Base-by-base conservation (phyloP, 345 rosid genomes). In the Pistacia atlantica region DNA sequence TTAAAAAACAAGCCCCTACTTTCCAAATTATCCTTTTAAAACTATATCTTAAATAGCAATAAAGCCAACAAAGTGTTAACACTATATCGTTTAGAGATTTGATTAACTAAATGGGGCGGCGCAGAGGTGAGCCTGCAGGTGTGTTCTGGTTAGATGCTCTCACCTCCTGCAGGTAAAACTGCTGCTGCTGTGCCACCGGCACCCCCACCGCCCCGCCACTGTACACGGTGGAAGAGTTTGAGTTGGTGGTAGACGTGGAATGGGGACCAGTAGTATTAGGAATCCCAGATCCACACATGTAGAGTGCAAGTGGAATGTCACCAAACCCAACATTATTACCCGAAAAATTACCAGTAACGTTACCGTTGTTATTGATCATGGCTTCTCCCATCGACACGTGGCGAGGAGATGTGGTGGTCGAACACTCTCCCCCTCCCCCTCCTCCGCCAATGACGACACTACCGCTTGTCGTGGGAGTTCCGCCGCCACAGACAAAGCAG, bases 401-500 rank as follows among this genome's bases (percentile, higher is more conserved):
- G 37, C 52, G 78, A 1, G 90, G 86, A 6, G 90, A 86, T 4
- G 78, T 63, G 4, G 87, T 80, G 25, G 84, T 74, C 14, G 85
- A 87, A 67, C 82, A 66, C 17, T 82, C 87, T 46, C 83, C 84
- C 20, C 75, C 79, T 4, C 74, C 55, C 11, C 56, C 56, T 3
- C 55, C 31, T 8, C 74, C 63, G n/a, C 63, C 80, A 18, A 77
- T 52, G 25, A 77, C 77, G 8, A 80, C 69, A 83, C 85, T 76
- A 71, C 84, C 81, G 55, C 78, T 75, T 16, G 85, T 77, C 17
- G 87, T 25, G 14, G 49, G 54, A 70, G 75, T 68, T 76, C 80
- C 80, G 12, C 64, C 20, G 14, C 86, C 86, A 67, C 86, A 88
- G n/a, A 81, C 74, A 64, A 78, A 83, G 65, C 89, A 88, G 31